Base-by-base conservation (phyloP, 2,329 filamentous ascomycete species). In the Cordyceps tenuipes region DNA sequence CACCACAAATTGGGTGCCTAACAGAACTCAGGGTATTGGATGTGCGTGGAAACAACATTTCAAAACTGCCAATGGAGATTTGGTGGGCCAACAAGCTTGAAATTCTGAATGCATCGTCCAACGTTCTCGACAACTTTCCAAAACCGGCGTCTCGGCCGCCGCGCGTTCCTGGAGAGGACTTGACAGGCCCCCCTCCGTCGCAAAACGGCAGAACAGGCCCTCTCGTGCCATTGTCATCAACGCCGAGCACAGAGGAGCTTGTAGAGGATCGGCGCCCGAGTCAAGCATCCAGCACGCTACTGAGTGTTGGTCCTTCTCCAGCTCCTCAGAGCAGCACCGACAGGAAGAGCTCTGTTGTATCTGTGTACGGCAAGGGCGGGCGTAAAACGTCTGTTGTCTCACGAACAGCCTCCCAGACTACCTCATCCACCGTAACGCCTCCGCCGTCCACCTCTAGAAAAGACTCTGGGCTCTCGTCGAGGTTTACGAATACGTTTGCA, bases 11-110 rank as follows among this genome's bases (percentile, higher is more conserved):
- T 65, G 94, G 94, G 5, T 92, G 90, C 64, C 80, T 99, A 26
- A 83, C 81, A 0, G 93, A 97, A 71, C 79, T 99, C 63, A 87
- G 86, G 57, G 88, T 91, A 63, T 79, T 99, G 46, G 93, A 99
- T 70, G 82, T 97, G 19, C 84, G 93, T 64, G 91, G 94, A 69
- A 99, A 97, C 76, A 99, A 97, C 69, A 82, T 99, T 61, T 88
- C 87, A 64, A 88, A 88, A 68, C 78, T 99, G 36, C 94, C 94
- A 2, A 85, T 90, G 69, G 94, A 99, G 69, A 82, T 99, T n/a
- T 99, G 94, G 94, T 93, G 90, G 79, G 93, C 93, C 56, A 87
- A 88, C 66, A 91, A 88, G 69, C 75, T 99, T 59, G 92, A 97
- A 72, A 93, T 88, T 0, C 82, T 99, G 62, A 99, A 99, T 67